Percentiles rank a stretch among this genome's conserved stretches.
Evolutionary conservation across 768 basidiomycete genomes (phyloP).

Genomic region (Pleurotus tuber-regium): DNA sequence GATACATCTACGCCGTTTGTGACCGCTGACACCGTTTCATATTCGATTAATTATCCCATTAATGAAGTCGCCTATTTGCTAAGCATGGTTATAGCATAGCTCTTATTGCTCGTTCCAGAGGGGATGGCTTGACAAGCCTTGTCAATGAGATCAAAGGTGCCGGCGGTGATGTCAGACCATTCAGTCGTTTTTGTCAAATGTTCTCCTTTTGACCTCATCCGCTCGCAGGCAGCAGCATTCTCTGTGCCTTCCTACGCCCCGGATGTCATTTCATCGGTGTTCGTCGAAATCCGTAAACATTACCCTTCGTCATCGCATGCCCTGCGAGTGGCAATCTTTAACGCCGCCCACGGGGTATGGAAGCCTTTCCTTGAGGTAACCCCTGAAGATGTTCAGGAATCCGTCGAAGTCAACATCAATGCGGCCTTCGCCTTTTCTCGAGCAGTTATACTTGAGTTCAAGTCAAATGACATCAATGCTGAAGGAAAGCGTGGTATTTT

Average conservation of each 20-base stretch:
- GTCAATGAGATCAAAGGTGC: conserved; percentile 51
- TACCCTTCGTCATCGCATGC: conserved; percentile 35
- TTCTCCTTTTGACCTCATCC: neutral
- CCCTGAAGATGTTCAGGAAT: conserved; percentile 50
- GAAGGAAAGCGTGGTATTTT: conserved; percentile 57
- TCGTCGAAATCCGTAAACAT: conserved; percentile 41
- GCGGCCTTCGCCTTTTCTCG: conserved; percentile 64
- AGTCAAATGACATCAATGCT: conserved; percentile 45
- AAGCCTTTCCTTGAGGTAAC: conserved; percentile 68
- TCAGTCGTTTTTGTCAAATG: neutral
- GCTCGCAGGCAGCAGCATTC: conserved; percentile 52
- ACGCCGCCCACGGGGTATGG: conserved; percentile 54
- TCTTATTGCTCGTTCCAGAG: conserved; percentile 53
- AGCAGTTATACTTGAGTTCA: conserved; percentile 57
- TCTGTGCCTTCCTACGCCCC: conserved; percentile 48
- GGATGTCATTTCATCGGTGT: conserved; percentile 48
- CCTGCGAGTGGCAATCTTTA: conserved; percentile 64
- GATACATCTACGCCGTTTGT: no score
- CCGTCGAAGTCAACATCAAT: conserved; percentile 49
- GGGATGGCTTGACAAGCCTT: conserved; percentile 47
- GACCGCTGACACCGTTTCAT: no score
- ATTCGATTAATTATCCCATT: no score
- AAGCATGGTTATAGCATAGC: conserved; percentile 67
- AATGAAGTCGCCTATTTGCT: conserved; percentile 61
- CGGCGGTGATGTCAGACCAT: conserved; percentile 51